Conservation (phyloP, 176 grass and related monocot species). For the Panicum miliaceum region DNA sequence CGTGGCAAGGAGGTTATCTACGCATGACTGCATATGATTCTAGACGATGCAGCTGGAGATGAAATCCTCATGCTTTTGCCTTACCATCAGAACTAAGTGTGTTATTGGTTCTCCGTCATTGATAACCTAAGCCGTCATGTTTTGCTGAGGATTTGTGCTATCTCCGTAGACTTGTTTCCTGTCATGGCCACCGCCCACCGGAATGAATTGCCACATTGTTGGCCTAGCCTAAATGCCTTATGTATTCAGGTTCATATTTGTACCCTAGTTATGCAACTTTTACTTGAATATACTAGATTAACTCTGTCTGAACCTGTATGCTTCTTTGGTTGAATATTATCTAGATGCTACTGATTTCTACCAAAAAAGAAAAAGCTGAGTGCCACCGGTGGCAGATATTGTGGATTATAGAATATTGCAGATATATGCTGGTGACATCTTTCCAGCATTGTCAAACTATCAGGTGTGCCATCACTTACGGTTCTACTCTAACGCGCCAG, state of each 20-base stretch:
- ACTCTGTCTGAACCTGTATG: background rate
- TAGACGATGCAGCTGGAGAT: background rate
- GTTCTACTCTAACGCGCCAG: background rate
- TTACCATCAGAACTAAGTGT: background rate
- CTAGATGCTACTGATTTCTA: background rate
- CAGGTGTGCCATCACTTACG: background rate
- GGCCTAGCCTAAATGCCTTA: background rate
- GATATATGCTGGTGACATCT: background rate
- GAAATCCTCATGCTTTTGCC: background rate
- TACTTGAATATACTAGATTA: background rate
- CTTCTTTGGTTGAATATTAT: background rate
- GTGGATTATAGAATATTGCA: too few species aligned
- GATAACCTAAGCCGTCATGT: background rate
- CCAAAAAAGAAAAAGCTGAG: background rate
- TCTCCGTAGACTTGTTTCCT: background rate
- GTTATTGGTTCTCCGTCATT: background rate
- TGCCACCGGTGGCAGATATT: background rate
- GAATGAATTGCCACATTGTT: background rate
- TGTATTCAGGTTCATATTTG: background rate
- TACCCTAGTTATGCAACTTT: background rate
- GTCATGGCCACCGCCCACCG: too few species aligned
- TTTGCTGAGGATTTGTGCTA: background rate
- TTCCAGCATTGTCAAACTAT: background rate
- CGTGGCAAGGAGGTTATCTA: background rate
- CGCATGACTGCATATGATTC: background rate